Evolutionary conservation across 2,329 filamentous ascomycete species (phyloP).

Genomic region (Didymella sp.): DNA sequence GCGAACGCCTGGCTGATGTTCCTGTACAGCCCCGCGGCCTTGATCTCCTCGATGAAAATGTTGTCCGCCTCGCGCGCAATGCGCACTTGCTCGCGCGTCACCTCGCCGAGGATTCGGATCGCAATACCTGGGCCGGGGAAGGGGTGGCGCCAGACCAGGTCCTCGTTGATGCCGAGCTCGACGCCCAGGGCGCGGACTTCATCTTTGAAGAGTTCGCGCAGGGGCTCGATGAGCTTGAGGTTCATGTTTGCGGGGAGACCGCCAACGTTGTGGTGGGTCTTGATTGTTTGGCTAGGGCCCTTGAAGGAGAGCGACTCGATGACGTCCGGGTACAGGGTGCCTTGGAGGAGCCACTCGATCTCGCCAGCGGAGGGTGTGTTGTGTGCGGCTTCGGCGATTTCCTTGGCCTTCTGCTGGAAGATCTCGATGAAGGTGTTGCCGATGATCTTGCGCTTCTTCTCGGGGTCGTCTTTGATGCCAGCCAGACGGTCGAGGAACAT

Average conservation of each 20-base stretch:
- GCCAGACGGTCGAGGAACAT: constrained; percentile 78
- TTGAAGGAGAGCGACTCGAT: constrained; percentile 77
- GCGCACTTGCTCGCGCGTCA: constrained; percentile 78
- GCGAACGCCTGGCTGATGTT: constrained; percentile 75
- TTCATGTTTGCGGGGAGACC: constrained; percentile 69
- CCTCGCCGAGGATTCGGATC: constrained; percentile 82
- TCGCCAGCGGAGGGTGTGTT: constrained; percentile 72
- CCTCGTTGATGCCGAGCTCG: constrained; percentile 72
- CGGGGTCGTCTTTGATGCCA: constrained; percentile 76
- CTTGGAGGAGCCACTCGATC: constrained; percentile 87
- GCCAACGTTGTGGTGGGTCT: constrained; percentile 77
- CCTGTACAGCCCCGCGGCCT: constrained; percentile 73
- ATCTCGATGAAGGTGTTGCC: constrained; percentile 81
- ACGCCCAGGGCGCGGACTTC: constrained; percentile 76
- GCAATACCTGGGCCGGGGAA: constrained; percentile 79
- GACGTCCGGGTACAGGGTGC: constrained; percentile 79
- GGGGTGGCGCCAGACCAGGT: constrained; percentile 80
- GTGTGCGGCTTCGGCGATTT: constrained; percentile 74
- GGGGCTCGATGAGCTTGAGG: constrained; percentile 77
- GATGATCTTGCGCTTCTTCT: constrained; percentile 91
- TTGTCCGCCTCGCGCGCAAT: constrained; percentile 79
- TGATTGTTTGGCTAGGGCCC: constrained; percentile 74
- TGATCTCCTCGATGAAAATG: constrained; percentile 81
- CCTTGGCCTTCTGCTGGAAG: constrained; percentile 79
- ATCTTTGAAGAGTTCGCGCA: constrained; percentile 83